Percentiles rank a stretch among this genome's conserved stretches.
Conservation (phyloP, 441 rosid genomes). For the Corymbia calophylla region DNA sequence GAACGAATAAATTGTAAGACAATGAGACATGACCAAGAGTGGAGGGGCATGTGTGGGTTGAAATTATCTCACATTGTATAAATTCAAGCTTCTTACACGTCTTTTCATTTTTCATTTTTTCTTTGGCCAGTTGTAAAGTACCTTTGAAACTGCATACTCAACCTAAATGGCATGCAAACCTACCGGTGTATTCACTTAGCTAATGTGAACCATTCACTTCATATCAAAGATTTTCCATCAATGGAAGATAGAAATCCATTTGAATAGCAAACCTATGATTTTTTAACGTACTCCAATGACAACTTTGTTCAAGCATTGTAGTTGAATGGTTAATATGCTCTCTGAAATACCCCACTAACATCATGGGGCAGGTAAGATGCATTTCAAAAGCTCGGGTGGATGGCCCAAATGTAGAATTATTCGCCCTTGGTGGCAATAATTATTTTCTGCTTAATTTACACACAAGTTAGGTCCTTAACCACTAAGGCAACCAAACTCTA, state of each 20-base stretch:
- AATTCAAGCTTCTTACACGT: neutral
- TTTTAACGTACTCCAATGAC: neutral
- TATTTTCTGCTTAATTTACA: neutral
- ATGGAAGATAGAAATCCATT: neutral
- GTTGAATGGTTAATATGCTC: neutral
- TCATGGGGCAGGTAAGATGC: neutral
- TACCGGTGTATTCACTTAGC: neutral
- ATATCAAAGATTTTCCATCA: neutral
- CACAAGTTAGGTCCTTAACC: neutral
- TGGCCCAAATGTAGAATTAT: neutral
- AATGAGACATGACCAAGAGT: neutral
- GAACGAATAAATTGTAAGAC: neutral
- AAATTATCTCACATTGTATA: neutral
- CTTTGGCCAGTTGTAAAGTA: neutral
- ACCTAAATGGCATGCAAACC: neutral
- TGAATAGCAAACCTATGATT: neutral
- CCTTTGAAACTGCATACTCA: neutral
- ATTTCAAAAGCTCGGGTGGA: neutral
- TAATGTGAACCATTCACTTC: neutral
- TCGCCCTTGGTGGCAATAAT: neutral
- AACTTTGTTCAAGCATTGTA: neutral
- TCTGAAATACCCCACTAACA: neutral
- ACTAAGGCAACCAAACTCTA: neutral
- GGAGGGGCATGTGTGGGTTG: neutral
- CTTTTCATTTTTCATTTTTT: neutral